Evolutionary conservation across 371 early-diverging fungal genomes (phyloP), one percentile per base, ranked within the genome.

Genomic region (Lichtheimia corymbifera): DNA sequence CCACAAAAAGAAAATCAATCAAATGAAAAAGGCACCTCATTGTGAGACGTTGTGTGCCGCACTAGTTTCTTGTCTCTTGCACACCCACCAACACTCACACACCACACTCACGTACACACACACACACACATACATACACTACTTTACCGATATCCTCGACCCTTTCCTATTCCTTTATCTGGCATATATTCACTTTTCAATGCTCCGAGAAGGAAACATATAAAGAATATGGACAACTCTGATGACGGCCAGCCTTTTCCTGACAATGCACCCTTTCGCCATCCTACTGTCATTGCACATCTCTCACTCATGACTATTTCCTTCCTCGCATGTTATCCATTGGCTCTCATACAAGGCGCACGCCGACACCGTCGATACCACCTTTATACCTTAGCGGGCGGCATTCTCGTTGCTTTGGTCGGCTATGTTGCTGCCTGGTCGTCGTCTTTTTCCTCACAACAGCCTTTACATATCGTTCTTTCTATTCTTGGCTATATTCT

Each of bases 261-360:
- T 58, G 58, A 61, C 49, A 62, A 76, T 70, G 71, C 68, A 25
- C 76, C 74, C 45, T 68, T 79, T 25, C 72, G 66, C 56, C 76
- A 79, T 62, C 67, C 79, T 5, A 56, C 67, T 60, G 72, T 73
- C 55, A 70, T 79, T 61, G 59, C 66, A 35, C 79, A 79, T 61
- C 54, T 68, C 50, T 58, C 66, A 20, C 70, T 70, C 45, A 71
- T 76, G 72, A 64, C 67, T 51, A 58, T 76, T 41, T 67, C 74
- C 43, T 73, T 72, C 60, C 66, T 76, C 59, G 72, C 70, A 30
- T 79, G 68, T 51, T 74, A 70, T 41, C 79, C 79, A 20, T 40
- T 76, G 53, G 63, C 74, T 30, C 53, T 79, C 24, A 72, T 72
- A 42, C 72, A 66, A 50, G 68, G 70, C 61, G 64, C 69, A 35